These are phyloP conservation scores for Pachyrhizus erosus DNA, from an alignment of 306 rosid species.

Conservation along the genomic window DNA sequence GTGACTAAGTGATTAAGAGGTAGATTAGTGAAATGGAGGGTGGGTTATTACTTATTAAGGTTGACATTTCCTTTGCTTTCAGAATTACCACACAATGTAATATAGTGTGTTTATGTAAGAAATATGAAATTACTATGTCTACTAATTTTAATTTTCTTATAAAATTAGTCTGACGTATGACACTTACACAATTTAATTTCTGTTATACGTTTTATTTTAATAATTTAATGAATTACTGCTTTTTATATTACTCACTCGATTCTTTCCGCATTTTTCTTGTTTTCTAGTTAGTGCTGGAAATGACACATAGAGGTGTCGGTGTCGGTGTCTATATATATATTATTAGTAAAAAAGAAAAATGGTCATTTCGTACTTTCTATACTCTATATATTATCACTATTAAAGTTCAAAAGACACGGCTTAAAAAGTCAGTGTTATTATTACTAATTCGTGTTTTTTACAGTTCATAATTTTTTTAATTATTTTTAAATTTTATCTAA, in stretches of 20 bases:
- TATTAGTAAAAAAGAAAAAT: neutral
- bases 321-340: slow-evolving; percentile 14
- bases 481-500: too few relatives aligned
- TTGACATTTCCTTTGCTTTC: neutral
- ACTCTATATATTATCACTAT: neutral
- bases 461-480: too few relatives aligned
- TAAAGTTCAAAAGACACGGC: neutral
- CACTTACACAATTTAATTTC: neutral
- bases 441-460: too few relatives aligned
- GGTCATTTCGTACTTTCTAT: neutral
- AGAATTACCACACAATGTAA: neutral
- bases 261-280: neutral
- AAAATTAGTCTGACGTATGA: neutral
- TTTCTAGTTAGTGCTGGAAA: neutral
- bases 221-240: neutral
- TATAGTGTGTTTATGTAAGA: neutral
- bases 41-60: neutral
- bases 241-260: neutral
- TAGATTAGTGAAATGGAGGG: slow-evolving; percentile 21
- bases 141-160: neutral
- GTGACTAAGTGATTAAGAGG: neutral
- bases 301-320: slow-evolving; percentile 31
- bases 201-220: neutral
- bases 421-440: neutral
- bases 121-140: neutral